Percentiles rank a stretch among this genome's conserved stretches.
These are phyloP conservation scores for Coemansia pectinata DNA, from an alignment of 192 early-diverging fungal genomes.

Conservation along the genomic window DNA sequence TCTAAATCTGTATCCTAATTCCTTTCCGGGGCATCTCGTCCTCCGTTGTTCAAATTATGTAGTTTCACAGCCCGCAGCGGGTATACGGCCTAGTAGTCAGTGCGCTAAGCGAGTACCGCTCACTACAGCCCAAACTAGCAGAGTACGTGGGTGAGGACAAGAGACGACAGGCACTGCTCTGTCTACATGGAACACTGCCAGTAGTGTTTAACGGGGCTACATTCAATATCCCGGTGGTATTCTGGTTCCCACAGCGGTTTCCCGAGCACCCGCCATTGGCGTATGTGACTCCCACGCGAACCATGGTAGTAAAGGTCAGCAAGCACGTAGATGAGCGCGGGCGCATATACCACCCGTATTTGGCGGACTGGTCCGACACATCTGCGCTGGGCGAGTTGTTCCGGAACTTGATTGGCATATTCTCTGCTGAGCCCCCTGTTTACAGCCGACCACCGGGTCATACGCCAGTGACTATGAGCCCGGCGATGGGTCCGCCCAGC, in stretches of 20 bases:
- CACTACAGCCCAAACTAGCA: slow-evolving; percentile 39
- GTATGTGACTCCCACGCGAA: slow-evolving; percentile 85
- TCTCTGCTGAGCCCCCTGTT: slow-evolving; percentile 53
- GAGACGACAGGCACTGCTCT: slow-evolving; percentile 64
- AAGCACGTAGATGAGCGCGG: slow-evolving; percentile 86
- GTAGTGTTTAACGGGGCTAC: slow-evolving; percentile 75
- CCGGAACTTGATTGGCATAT: slow-evolving; percentile 33
- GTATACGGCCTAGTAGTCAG: slow-evolving; percentile 28
- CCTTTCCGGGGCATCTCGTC: background rate
- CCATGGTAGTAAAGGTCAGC: slow-evolving; percentile 80
- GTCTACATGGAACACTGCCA: slow-evolving; percentile 84
- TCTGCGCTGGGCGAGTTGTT: slow-evolving; percentile 39
- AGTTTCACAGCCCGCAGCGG: slow-evolving; percentile 38
- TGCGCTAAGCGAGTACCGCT: slow-evolving; percentile 32
- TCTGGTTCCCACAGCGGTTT: slow-evolving; percentile 85
- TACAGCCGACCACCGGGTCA: slow-evolving; percentile 39
- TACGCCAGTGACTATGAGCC: slow-evolving; percentile 14
- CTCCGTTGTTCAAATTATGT: background rate
- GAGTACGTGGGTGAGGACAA: slow-evolving; percentile 47
- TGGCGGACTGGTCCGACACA: slow-evolving; percentile 65
- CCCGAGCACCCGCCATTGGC: slow-evolving; percentile 77
- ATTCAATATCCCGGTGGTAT: slow-evolving; percentile 91
- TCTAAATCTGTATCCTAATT: background rate
- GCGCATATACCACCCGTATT: slow-evolving; percentile 79
- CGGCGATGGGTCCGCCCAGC: background rate